Evolutionary conservation across 176 grass and related monocot genomes (phyloP), one percentile per base, ranked within the genome.

Genomic region (Saccharum officinarum): DNA sequence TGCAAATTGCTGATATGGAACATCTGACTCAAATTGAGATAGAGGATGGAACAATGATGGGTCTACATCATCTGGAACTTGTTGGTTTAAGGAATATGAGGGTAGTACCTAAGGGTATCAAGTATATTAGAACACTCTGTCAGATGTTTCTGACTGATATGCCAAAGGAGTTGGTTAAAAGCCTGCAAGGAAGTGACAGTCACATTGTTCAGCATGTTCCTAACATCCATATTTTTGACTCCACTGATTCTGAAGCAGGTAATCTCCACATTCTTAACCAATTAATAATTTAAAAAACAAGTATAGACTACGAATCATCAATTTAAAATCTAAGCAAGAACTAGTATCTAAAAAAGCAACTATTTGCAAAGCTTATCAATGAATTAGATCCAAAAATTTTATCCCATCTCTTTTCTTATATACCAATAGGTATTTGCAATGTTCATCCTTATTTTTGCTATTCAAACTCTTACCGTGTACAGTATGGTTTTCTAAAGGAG

Each of bases 11-110:
- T 80, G 69, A 88, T 76, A 83, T 88, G 89, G 50, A 84, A 52
- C 63, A 81, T 80, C 68, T 91, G 4, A 66, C 76, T 69, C 11
- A 5, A 3, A 87, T 91, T 67, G 42, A 79, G 62, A 91, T 88
- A 60, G 52, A 91, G 42, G 85, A 88, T 69, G 89, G 76, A 8
- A 17, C 89, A 36, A 91, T 91, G 89, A 60, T 22, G 31, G 34
- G 20, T 18, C 81, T 91, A 20, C 28, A 68, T 75, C 9, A 41
- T 61, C 31, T 88, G 41, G 64, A 71, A 28, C 61, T 91, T 68
- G 2, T n/a, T 41, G 70, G 71, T 75, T 75, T 88, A 73, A 69
- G 38, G 45, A 49, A 84, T 79, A 82, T 91, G 20, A 88, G 68
- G 57, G 31, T 28, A 59, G 81, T 91, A 14, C 89, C 85, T 9